Evolutionary conservation across 2,329 filamentous ascomycete species (phyloP), one percentile per base, ranked within the genome.

Genomic region (Pleomassaria siparia): DNA sequence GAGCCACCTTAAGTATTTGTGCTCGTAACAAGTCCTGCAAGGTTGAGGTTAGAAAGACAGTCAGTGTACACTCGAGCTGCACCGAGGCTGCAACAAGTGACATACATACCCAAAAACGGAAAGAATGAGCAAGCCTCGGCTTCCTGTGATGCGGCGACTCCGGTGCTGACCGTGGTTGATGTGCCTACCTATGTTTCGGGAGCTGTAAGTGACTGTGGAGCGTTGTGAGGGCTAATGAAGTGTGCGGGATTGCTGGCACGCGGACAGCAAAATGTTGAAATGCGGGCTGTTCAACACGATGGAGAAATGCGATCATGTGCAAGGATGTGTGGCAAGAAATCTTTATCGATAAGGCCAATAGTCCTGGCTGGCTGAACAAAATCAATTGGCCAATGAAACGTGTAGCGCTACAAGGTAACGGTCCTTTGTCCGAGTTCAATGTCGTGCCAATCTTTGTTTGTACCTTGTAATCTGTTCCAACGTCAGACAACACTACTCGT

Each of bases 91-190:
- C 47, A 43, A 44, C 47, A 39, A n/a, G 52, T 49, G 47, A 47
- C 52, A 35, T 47, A 58, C 59, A 51, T n/a, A n/a, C n/a, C n/a
- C 56, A 40, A 30, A 47, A 56, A 47, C 49, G 50, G 49, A 58
- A 54, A 46, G 50, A 54, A 33, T 18, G 44, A 44, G 46, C 49
- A 52, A 60, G 55, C 66, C 66, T 66, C 64, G 66, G 66, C 54
- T 65, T 56, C 63, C 59, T 61, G 64, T 69, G 66, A 67, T 54
- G 47, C 63, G 59, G 62, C 55, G 49, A 60, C 41, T 47, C 59
- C 61, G 35, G 22, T 22, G 4, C 32, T n/a, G n/a, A n/a, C n/a
- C n/a, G n/a, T n/a, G n/a, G n/a, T n/a, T n/a, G n/a, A n/a, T n/a
- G n/a, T n/a, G n/a, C n/a, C n/a, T n/a, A n/a, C n/a, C n/a, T n/a